phyloP scores from a whole-genome alignment of 1,284 basidiomycete species.

The Ustilago esculenta region DNA sequence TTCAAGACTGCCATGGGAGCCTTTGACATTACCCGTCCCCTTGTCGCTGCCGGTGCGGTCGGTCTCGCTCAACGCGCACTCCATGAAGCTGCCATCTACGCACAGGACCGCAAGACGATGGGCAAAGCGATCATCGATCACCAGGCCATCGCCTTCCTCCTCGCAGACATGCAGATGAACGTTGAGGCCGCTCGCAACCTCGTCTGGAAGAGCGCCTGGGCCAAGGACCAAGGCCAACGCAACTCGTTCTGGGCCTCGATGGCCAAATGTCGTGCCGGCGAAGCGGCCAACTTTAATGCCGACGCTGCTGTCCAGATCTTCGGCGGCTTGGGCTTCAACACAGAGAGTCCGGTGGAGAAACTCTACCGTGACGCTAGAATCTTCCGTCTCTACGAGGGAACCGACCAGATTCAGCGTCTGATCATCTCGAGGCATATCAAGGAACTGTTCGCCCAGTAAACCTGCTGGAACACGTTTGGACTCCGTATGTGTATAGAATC shows the following conservation, averaged over 20 bases:
- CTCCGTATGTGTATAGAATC: too few species aligned
- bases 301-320: slow-evolving; percentile 69
- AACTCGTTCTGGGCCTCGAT: slow-evolving; percentile 72
- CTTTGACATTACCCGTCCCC: slow-evolving; percentile 70
- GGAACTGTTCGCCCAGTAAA: slow-evolving; percentile 55
- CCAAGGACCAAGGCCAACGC: slow-evolving; percentile 70
- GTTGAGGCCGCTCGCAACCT: slow-evolving; percentile 70
- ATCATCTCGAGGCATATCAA: slow-evolving; percentile 63
- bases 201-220: slow-evolving; percentile 71
- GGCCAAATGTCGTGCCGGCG: slow-evolving; percentile 70
- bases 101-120: slow-evolving; percentile 72
- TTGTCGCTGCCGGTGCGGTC: slow-evolving; percentile 71
- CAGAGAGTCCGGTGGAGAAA: slow-evolving; percentile 72
- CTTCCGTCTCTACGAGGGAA: slow-evolving; percentile 64
- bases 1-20: slow-evolving; percentile 72
- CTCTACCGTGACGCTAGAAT: slow-evolving; percentile 69
- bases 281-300: slow-evolving; percentile 57
- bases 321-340: slow-evolving; percentile 71
- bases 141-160: slow-evolving; percentile 72
- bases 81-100: slow-evolving; percentile 71
- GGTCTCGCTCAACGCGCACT: slow-evolving; percentile 72
- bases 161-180: slow-evolving; percentile 72
- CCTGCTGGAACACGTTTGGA: too few species aligned
- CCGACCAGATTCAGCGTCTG: slow-evolving; percentile 63
- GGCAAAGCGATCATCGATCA: slow-evolving; percentile 72